Evolutionary conservation across 164 flowering plant species (phyloP).

Genomic region (Annona cherimola): DNA sequence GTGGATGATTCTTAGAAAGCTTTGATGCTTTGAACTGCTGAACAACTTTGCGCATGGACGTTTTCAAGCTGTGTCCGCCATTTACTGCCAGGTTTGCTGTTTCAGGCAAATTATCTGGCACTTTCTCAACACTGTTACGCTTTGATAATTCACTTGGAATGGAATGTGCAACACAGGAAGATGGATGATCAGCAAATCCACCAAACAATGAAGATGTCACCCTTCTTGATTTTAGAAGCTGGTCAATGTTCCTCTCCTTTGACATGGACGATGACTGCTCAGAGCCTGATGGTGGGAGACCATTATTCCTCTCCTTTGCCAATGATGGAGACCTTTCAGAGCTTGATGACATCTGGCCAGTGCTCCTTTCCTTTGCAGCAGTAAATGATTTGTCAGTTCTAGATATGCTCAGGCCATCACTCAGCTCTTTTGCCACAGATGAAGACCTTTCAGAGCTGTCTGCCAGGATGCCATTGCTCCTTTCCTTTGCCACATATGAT

Average conservation of each 20-base stretch:
- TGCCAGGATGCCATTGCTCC: background rate
- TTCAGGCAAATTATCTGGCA: constrained; percentile 14
- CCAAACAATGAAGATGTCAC: constrained; percentile 13
- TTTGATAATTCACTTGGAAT: constrained; percentile 18
- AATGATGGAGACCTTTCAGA: background rate
- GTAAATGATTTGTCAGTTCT: too few species aligned
- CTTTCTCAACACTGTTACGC: constrained; percentile 13
- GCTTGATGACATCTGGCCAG: background rate
- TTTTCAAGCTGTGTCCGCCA: constrained; percentile 42
- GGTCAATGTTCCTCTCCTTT: constrained; percentile 6
- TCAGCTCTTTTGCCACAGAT: background rate
- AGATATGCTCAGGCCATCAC: constrained; percentile 1
- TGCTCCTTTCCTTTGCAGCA: too few species aligned
- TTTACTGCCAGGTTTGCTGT: constrained; percentile 19
- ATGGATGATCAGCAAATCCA: constrained; percentile 21
- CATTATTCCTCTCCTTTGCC: background rate
- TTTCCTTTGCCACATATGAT: background rate
- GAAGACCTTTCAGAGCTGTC: background rate
- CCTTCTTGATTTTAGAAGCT: constrained; percentile 20
- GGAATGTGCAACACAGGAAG: constrained; percentile 17
- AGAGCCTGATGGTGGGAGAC: background rate
- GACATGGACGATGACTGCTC: background rate
- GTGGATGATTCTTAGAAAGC: constrained; percentile 25
- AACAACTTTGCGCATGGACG: constrained; percentile 56
- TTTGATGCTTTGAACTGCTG: constrained; percentile 54